Evolutionary conservation across 345 rosid species (phyloP).

Genomic region (Isatis tinctoria): DNA sequence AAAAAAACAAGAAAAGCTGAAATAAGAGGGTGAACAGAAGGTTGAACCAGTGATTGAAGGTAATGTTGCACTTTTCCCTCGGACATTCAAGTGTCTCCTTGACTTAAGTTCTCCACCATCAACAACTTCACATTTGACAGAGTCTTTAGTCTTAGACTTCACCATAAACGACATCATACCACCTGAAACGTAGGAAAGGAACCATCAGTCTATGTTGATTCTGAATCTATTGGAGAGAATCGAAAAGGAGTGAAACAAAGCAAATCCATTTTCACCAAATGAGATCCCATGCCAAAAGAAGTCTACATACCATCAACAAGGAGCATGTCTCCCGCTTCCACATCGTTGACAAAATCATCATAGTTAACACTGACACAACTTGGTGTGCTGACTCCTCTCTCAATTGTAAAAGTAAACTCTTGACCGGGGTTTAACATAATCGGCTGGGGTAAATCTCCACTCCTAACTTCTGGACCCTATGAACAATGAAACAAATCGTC

Average conservation of each 20-base stretch:
- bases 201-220: neutral
- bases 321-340: slow-evolving; percentile 94
- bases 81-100: slow-evolving; percentile 91
- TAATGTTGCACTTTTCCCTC: slow-evolving; percentile 96
- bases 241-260: neutral
- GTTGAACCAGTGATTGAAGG: slow-evolving; percentile 91
- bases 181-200: slow-evolving; percentile 46
- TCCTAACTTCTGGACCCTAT: slow-evolving; percentile 98
- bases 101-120: slow-evolving; percentile 99
- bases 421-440: slow-evolving; percentile 65
- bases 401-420: slow-evolving; percentile 90
- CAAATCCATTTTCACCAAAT: neutral
- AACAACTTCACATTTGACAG: slow-evolving; percentile 88
- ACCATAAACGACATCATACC: slow-evolving; percentile 97
- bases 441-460: slow-evolving; percentile 98
- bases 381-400: slow-evolving; percentile 80
- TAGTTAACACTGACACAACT: slow-evolving; percentile 95
- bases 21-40: neutral
- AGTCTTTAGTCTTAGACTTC: slow-evolving; percentile 92
- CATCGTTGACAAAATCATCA: slow-evolving; percentile 93
- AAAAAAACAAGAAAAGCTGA: neutral
- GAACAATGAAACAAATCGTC: slow-evolving; percentile 4
- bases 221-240: neutral
- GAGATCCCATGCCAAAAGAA: neutral
- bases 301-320: slow-evolving; percentile 87